phyloP scores from a whole-genome alignment of 176 grass and related monocot species.

The Oryza glaberrima region DNA sequence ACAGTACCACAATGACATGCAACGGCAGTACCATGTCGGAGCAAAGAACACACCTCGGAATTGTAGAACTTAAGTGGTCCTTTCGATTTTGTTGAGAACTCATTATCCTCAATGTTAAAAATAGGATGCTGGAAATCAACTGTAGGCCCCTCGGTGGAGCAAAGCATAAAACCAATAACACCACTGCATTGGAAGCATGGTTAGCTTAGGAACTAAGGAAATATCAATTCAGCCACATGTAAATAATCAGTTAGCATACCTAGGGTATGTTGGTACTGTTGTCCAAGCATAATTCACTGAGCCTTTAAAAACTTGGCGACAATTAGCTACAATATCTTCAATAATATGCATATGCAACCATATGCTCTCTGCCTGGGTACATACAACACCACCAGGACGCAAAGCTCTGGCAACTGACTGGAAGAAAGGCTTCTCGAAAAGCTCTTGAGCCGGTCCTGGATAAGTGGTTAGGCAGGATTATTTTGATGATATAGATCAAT shows the following conservation, averaged over 20 bases:
- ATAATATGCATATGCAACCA: constrained; percentile 99
- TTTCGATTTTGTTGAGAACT: constrained; percentile 68
- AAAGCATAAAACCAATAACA: constrained; percentile 98
- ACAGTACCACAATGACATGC: not conserved
- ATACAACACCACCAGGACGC: constrained; percentile 84
- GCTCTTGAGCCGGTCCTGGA: constrained; percentile 87
- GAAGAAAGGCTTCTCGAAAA: constrained; percentile 99
- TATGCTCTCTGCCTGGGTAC: constrained; percentile 98
- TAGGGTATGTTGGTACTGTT: constrained; percentile 95
- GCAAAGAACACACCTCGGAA: constrained; percentile 58
- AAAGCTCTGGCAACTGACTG: constrained; percentile 73
- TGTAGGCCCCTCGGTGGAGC: constrained; percentile 75
- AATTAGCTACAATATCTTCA: constrained; percentile 74
- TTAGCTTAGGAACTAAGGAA: not conserved
- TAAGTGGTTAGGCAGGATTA: not conserved
- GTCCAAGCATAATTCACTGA: constrained; percentile 98
- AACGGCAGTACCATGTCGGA: not conserved
- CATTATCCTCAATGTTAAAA: constrained; percentile 64
- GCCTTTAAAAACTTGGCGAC: constrained; percentile 88
- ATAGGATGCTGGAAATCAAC: constrained; percentile 85
- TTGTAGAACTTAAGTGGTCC: constrained; percentile 95
- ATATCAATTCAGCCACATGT: too few relatives aligned
- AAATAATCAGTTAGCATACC: constrained; percentile 34
- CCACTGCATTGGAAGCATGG: constrained; percentile 55
- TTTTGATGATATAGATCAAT: constrained; percentile 22